phyloP scores from a whole-genome alignment of 176 grass and related monocot species.

The Phoenix dactylifera region DNA sequence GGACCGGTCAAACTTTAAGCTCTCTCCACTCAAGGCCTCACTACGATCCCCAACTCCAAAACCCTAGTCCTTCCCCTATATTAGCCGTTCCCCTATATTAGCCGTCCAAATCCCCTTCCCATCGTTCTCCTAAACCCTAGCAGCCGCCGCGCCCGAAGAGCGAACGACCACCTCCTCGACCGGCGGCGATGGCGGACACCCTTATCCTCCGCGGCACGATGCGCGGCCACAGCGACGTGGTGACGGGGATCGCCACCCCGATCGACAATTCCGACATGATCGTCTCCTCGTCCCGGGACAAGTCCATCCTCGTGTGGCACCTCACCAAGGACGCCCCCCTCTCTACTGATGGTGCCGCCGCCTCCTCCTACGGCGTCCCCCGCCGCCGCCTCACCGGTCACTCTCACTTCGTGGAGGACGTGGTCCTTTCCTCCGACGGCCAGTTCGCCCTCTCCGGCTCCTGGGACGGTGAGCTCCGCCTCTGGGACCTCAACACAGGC shows the following conservation, averaged over 20 bases:
- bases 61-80: no score
- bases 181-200: slow-evolving; percentile 42
- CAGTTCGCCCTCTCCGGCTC: slow-evolving; percentile 86
- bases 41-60: no score
- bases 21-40: no score
- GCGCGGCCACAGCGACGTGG: slow-evolving; percentile 62
- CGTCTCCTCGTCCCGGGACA: slow-evolving; percentile 90
- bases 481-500: slow-evolving; percentile 71
- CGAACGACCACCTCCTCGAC: no score
- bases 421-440: slow-evolving; percentile 70
- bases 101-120: no score
- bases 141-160: no score
- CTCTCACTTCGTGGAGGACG: slow-evolving; percentile 89
- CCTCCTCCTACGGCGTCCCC: slow-evolving; percentile 50
- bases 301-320: slow-evolving; percentile 82
- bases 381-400: slow-evolving; percentile 85
- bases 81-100: no score
- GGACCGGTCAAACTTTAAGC: no score
- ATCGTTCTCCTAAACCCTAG: no score
- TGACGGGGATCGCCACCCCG: slow-evolving; percentile 74
- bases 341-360: slow-evolving; percentile 1
- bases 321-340: slow-evolving; percentile 39
- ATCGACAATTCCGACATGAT: slow-evolving; percentile 72
- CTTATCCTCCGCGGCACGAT: slow-evolving; percentile 66
- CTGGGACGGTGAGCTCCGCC: slow-evolving; percentile 86